Percentiles rank a stretch among this genome's conserved stretches.
phyloP scores from a whole-genome alignment of 768 basidiomycete species.

The Nidularia pulvinata region DNA sequence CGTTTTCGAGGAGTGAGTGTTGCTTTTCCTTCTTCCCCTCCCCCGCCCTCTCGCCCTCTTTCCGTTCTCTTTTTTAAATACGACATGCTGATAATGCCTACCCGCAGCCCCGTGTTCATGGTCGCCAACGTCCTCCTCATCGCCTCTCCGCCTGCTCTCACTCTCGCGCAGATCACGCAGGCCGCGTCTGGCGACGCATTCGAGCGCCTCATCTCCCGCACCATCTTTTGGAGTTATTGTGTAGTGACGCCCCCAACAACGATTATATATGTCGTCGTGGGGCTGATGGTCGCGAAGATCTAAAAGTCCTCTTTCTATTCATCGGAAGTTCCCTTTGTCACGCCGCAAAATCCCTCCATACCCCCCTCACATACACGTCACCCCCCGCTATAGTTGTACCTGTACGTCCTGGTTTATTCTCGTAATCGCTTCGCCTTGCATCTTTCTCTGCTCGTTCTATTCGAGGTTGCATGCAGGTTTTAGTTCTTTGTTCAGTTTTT shows the following conservation, averaged over 20 bases:
- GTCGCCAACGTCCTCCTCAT: conserved; percentile 84
- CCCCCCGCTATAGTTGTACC: no score
- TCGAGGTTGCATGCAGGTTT: no score
- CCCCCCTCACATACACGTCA: no score
- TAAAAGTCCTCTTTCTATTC: no score
- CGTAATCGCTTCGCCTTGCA: no score
- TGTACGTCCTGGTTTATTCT: no score
- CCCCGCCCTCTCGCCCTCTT: background rate
- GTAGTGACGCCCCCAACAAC: conserved; percentile 86
- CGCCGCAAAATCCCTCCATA: no score
- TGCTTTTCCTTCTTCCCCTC: background rate
- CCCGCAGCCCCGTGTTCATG: conserved; percentile 78
- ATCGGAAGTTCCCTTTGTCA: no score
- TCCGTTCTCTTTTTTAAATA: background rate
- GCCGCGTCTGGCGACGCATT: conserved; percentile 86
- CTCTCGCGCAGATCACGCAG: conserved; percentile 73
- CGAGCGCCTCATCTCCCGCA: conserved; percentile 87
- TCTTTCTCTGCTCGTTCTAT: no score
- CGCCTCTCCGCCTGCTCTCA: conserved; percentile 74
- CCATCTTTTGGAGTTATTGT: conserved; percentile 94
- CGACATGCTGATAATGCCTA: conserved; percentile 1
- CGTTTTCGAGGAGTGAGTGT: conserved; percentile 76
- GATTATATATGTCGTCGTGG: conserved; percentile 74
- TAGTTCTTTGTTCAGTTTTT: no score
- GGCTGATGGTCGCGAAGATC: conserved; percentile 56